Evolutionary conservation across 2,329 filamentous ascomycete genomes (phyloP).

Genomic region (Phialophora verrucosa): DNA sequence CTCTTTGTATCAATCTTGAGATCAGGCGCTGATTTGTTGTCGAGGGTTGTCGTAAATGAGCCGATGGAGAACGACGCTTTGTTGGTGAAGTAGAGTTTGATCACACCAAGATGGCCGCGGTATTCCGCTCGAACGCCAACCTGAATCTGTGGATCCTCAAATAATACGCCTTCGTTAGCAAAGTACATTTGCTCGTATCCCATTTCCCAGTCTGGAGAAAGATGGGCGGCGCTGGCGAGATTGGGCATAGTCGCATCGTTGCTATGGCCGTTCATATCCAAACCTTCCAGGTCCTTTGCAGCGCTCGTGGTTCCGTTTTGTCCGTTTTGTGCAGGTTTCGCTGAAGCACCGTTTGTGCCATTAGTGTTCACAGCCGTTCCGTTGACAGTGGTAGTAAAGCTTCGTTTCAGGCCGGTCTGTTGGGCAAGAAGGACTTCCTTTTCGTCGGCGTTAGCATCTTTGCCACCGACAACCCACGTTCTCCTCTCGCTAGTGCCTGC

Average conservation of each 20-base stretch:
- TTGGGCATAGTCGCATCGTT: slow-evolving; percentile 71
- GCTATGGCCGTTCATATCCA: slow-evolving; percentile 72
- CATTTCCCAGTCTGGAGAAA: slow-evolving; percentile 92
- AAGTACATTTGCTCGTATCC: slow-evolving; percentile 86
- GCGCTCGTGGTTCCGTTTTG: slow-evolving; percentile 53
- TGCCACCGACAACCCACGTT: slow-evolving; percentile 97
- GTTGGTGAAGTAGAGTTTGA: slow-evolving; percentile 96
- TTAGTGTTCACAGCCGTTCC: slow-evolving; percentile 46
- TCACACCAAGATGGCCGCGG: slow-evolving; percentile 88
- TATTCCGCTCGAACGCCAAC: slow-evolving; percentile 93
- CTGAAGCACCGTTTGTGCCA: slow-evolving; percentile 47
- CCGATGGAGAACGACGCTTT: slow-evolving; percentile 83
- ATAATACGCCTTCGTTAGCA: slow-evolving; percentile 81
- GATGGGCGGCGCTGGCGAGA: slow-evolving; percentile 85
- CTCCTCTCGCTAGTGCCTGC: slow-evolving; percentile 90
- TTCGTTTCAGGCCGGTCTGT: slow-evolving; percentile 80
- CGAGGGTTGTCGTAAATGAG: slow-evolving; percentile 92
- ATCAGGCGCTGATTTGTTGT: slow-evolving; percentile 69
- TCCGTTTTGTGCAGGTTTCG: slow-evolving; percentile 23
- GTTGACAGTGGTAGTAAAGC: slow-evolving; percentile 69
- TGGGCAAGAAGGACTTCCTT: slow-evolving; percentile 81
- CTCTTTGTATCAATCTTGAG: slow-evolving; percentile 87
- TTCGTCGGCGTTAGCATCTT: slow-evolving; percentile 84
- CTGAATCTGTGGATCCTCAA: slow-evolving; percentile 93
- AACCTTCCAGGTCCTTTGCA: slow-evolving; percentile 74